Evolutionary conservation across 2,329 filamentous ascomycete species (phyloP).

Genomic region (Aureobasidium sp.): DNA sequence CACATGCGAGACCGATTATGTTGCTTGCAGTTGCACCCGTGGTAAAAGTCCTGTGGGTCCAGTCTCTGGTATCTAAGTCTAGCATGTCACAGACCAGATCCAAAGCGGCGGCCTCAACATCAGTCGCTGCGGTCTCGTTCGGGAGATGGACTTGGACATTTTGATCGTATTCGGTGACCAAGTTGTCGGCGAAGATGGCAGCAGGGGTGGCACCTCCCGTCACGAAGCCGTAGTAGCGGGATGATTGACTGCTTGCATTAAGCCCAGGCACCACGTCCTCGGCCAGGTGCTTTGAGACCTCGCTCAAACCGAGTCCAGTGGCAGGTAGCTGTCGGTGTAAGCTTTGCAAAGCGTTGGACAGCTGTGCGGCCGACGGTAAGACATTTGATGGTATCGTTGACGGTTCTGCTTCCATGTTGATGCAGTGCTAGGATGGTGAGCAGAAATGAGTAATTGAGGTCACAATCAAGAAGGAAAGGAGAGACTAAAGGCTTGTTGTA

Average conservation of each 20-base stretch:
- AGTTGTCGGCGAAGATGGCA: slow-evolving; percentile 72
- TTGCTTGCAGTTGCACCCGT: slow-evolving; percentile 65
- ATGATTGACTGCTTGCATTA: slow-evolving; percentile 56
- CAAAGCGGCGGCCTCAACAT: slow-evolving; percentile 67
- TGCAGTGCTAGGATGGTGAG: neutral
- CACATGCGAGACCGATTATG: slow-evolving; percentile 59
- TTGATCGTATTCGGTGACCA: slow-evolving; percentile 76
- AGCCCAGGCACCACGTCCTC: slow-evolving; percentile 50
- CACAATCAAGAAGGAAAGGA: too few species aligned
- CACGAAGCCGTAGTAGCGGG: slow-evolving; percentile 82
- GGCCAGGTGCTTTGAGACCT: slow-evolving; percentile 38
- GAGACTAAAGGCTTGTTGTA: too few species aligned
- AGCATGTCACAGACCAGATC: slow-evolving; percentile 63
- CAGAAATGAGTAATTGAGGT: too few species aligned
- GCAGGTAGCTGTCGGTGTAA: slow-evolving; percentile 34
- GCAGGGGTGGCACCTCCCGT: slow-evolving; percentile 75
- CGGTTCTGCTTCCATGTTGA: neutral
- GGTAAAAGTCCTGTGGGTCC: slow-evolving; percentile 73
- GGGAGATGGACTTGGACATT: slow-evolving; percentile 79
- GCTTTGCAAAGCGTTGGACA: slow-evolving; percentile 29
- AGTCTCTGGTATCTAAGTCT: slow-evolving; percentile 47
- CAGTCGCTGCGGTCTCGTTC: slow-evolving; percentile 64
- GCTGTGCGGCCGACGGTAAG: slow-evolving; percentile 28
- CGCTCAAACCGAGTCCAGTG: slow-evolving; percentile 38
- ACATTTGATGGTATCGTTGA: slow-evolving; percentile 20